Conservation (phyloP, 495 filamentous ascomycete species). For the Apodospora peruviana region DNA sequence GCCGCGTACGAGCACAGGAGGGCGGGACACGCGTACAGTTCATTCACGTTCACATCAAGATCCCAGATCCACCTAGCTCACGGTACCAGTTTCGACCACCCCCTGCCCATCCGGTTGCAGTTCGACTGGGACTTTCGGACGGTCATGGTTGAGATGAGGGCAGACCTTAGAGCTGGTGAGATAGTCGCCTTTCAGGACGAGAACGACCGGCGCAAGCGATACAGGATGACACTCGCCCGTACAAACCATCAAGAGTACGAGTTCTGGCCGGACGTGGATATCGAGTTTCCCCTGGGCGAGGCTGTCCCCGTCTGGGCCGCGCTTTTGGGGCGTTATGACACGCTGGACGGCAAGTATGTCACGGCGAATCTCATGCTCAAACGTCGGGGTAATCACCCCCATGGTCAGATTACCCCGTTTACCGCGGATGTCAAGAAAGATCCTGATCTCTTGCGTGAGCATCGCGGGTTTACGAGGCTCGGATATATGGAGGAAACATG, state of each 20-base stretch:
- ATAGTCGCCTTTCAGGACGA: background rate
- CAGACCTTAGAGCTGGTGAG: background rate
- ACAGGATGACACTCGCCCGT: background rate
- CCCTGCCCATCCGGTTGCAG: background rate
- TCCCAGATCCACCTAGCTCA: background rate
- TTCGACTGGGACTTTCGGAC: background rate
- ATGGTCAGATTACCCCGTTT: too few relatives aligned
- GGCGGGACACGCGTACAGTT: background rate
- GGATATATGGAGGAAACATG: too few relatives aligned
- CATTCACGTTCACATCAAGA: background rate
- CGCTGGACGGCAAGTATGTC: too few relatives aligned
- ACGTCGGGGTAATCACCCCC: too few relatives aligned
- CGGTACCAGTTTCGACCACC: background rate
- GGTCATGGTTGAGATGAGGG: background rate
- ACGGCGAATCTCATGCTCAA: too few relatives aligned
- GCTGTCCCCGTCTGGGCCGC: background rate
- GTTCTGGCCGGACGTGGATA: background rate
- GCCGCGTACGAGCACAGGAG: background rate
- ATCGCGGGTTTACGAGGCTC: too few relatives aligned
- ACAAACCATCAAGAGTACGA: background rate
- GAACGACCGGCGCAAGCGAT: background rate
- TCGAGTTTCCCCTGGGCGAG: background rate
- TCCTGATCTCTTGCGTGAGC: too few relatives aligned
- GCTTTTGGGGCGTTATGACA: background rate
- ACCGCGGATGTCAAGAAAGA: too few relatives aligned